These are phyloP conservation scores for Lasiodiplodia theobromae DNA, from an alignment of 2,329 filamentous ascomycete genomes.

Conservation along the genomic window DNA sequence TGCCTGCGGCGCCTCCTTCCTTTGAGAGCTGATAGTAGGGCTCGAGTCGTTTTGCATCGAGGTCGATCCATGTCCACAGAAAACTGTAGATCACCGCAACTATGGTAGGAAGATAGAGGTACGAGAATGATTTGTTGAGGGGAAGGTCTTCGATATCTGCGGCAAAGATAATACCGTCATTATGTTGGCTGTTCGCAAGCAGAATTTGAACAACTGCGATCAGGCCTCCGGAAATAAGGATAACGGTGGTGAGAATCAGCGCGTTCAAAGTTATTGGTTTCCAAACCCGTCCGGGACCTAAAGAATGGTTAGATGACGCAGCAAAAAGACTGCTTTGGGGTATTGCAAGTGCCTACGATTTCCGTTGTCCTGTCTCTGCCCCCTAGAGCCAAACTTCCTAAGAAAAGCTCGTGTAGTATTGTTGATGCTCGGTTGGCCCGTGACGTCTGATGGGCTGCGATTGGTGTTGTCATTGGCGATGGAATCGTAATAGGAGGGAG, in stretches of 20 bases:
- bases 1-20: conserved; percentile 50
- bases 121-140: conserved; percentile 45
- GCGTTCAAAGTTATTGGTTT: conserved; percentile 48
- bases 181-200: conserved; percentile 46
- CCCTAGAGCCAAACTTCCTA: not conserved
- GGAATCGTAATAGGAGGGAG: not conserved
- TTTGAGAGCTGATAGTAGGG: conserved; percentile 67
- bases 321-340: not conserved
- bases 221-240: conserved; percentile 48
- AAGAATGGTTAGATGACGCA: not conserved
- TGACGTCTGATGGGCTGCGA: not conserved
- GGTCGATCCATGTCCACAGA: conserved; percentile 66
- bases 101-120: conserved; percentile 63
- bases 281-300: conserved; percentile 39
- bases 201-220: conserved; percentile 57
- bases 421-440: not conserved
- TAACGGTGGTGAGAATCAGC: conserved; percentile 49
- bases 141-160: conserved; percentile 49
- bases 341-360: not conserved
- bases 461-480: not conserved
- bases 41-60: conserved; percentile 66
- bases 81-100: conserved; percentile 64
- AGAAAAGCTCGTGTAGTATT: not conserved
- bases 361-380: not conserved
- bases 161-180: conserved; percentile 55